Percentiles rank a stretch among this genome's conserved stretches.
These are phyloP conservation scores for Trametes sanguinea DNA, from an alignment of 768 basidiomycete genomes.

Conservation along the genomic window DNA sequence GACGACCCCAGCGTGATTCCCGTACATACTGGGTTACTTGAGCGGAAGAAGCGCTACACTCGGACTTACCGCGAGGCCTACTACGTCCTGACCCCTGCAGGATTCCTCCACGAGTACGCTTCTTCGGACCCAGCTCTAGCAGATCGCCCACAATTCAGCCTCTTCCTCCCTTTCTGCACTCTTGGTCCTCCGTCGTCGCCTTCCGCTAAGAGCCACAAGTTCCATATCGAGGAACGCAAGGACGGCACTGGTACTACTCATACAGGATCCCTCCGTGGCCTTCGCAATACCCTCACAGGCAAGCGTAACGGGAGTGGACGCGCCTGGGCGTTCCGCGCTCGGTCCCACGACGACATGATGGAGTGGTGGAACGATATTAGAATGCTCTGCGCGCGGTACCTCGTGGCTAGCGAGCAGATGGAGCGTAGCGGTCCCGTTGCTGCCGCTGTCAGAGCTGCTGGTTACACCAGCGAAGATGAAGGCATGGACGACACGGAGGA, in stretches of 20 bases:
- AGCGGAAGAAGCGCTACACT: slow-evolving; percentile 96
- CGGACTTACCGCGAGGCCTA: slow-evolving; percentile 82
- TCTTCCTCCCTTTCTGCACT: slow-evolving; percentile 95
- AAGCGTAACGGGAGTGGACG: slow-evolving; percentile 44
- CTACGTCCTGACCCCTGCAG: slow-evolving; percentile 93
- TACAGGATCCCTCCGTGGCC: slow-evolving; percentile 49
- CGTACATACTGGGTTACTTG: slow-evolving; percentile 87
- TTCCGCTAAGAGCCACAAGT: slow-evolving; percentile 81
- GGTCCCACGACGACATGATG: slow-evolving; percentile 97
- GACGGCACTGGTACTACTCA: slow-evolving; percentile 74
- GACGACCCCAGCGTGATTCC: slow-evolving; percentile 84
- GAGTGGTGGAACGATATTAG: slow-evolving; percentile 99
- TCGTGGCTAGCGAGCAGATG: slow-evolving; percentile 92
- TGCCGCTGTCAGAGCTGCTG: slow-evolving; percentile 86
- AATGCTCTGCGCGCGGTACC: slow-evolving; percentile 90
- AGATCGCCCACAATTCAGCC: slow-evolving; percentile 71
- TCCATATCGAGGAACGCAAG: slow-evolving; percentile 93
- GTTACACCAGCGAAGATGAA: slow-evolving; percentile 84
- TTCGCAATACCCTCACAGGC: slow-evolving; percentile 34
- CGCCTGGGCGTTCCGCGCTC: slow-evolving; percentile 88
- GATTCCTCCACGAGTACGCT: slow-evolving; percentile 91
- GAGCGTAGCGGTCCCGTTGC: slow-evolving; percentile 91
- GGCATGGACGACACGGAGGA: slow-evolving; percentile 58
- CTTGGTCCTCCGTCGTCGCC: slow-evolving; percentile 84
- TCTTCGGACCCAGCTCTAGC: slow-evolving; percentile 68